Evolutionary conservation across 2,329 filamentous ascomycete species (phyloP).

Genomic region (Orbilia javanica): DNA sequence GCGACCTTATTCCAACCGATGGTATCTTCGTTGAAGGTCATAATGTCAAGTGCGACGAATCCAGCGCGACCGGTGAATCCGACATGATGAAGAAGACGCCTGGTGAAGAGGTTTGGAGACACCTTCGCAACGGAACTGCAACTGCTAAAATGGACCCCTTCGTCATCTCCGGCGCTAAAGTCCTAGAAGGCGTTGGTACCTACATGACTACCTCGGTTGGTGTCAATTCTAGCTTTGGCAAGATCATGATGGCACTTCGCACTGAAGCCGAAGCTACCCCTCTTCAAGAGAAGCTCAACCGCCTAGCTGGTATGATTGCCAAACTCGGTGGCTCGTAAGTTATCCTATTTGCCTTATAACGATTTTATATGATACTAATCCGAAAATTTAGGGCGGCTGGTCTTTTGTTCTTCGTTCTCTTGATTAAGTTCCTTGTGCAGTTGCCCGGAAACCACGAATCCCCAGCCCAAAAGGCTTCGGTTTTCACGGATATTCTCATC

Average conservation of each 20-base stretch:
- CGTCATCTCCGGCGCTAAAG: constrained; percentile 84
- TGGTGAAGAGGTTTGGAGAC: constrained; percentile 76
- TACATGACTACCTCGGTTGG: constrained; percentile 81
- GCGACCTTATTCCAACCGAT: constrained; percentile 80
- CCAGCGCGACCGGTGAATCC: constrained; percentile 82
- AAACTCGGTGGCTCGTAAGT: constrained; percentile 76
- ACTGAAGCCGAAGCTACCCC: constrained; percentile 81
- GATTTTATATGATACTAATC: constrained; percentile 41
- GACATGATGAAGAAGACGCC: constrained; percentile 78
- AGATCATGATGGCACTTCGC: constrained; percentile 79
- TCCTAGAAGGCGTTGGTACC: constrained; percentile 81
- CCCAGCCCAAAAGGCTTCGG: constrained; percentile 81
- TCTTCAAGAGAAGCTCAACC: constrained; percentile 80
- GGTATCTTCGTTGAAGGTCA: constrained; percentile 79
- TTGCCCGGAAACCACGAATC: constrained; percentile 71
- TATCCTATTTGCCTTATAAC: background rate
- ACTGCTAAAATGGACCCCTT: constrained; percentile 83
- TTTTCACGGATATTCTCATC: constrained; percentile 81
- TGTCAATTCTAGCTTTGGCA: constrained; percentile 79
- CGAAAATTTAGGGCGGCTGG: constrained; percentile 74
- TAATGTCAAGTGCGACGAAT: constrained; percentile 82
- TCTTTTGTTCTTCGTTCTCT: constrained; percentile 83
- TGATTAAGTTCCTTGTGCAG: constrained; percentile 84
- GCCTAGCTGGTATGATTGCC: constrained; percentile 81
- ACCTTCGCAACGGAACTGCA: constrained; percentile 75